Evolutionary conservation across 73 alveolate species (phyloP), one percentile per base, ranked within the genome.

Genomic region (Uronychia setigera): DNA sequence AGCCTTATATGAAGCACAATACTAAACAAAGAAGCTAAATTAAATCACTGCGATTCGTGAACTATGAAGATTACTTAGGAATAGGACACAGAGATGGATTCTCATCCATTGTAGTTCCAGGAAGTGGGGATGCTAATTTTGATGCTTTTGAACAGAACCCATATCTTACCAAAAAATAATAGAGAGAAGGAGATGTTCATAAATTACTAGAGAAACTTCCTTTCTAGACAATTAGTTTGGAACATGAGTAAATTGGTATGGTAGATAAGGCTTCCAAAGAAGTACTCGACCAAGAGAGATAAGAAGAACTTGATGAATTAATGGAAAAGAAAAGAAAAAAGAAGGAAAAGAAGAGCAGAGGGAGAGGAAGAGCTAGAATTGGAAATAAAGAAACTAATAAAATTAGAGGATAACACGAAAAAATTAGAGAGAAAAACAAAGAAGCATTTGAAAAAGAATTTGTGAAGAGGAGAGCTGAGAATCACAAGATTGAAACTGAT

Each of bases 51-150:
- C 87, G 89, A 59, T 97, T 96, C 80, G 89, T 93, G 14, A 95
- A 95, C 26, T 97, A 79, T 84, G 99, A 96, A 97, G 99, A 97
- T 91, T 98, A 93, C 85, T 80, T 97, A 26, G 99, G 99, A 1
- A 80, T 97, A 57, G 96, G 97, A 11, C 91, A 93, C 74, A 88
- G 74, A 32, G 59, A 82, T n/a, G 99, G 99, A 9, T 94, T 93
- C 87, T 86, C 96, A 28, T 87, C 97, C 26, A 95, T 97, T 14
- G 84, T 97, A 25, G 89, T 97, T 1, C 99, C 99, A 26, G 99
- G 98, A 29, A 78, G 97, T 79, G 99, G 99, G 26, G 92, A 92
- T 32, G 97, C 99, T 32, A 96, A 95, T 90, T 96, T 90, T 80
- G 98, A 95, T 75, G 92, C 99, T 0, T 96, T 91, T 78, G 99